Evolutionary conservation across 805 yeast species (phyloP).

Genomic region (Starmerella davenportii): DNA sequence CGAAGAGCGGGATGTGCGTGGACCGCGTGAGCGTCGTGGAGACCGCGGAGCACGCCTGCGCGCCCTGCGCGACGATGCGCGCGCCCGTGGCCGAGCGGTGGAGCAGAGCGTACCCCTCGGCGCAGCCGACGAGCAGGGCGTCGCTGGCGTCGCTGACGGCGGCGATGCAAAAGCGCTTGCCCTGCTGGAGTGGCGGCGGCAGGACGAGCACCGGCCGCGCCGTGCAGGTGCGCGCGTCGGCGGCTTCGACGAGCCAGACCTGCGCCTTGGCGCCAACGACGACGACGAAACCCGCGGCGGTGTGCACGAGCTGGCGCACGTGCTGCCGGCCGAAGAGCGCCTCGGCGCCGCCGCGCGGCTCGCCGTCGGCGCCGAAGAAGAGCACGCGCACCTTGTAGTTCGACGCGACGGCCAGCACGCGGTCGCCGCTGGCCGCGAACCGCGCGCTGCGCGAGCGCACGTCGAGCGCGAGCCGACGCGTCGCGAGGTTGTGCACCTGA

Average conservation of each 20-base stretch:
- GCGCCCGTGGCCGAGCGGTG: not conserved
- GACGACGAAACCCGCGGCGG: not conserved
- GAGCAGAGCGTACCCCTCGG: not conserved
- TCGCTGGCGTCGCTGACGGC: not conserved
- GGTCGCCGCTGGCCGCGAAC: not conserved
- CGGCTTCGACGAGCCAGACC: conserved; percentile 2
- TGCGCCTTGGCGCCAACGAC: conserved; percentile 2
- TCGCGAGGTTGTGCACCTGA: conserved; percentile 8
- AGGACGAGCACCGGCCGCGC: conserved; percentile 4
- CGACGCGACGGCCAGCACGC: conserved; percentile 10
- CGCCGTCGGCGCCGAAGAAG: not conserved
- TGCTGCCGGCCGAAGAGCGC: not conserved
- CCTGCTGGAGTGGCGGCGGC: not conserved
- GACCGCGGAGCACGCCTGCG: not conserved
- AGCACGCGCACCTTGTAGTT: conserved; percentile 11
- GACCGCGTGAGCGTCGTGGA: not conserved
- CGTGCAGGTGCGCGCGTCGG: not conserved
- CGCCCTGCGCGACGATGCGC: not conserved
- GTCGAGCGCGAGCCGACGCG: conserved; percentile 4
- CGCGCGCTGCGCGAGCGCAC: conserved; percentile 8
- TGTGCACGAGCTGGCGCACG: not conserved
- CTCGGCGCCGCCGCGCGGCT: not conserved
- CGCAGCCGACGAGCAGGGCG: conserved; percentile 2
- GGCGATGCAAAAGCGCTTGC: not conserved
- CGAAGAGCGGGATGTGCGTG: conserved; percentile 3